Evolutionary conservation across 1,139 yeast species (phyloP).

Genomic region (Chernovozyma sophiae-reginae): DNA sequence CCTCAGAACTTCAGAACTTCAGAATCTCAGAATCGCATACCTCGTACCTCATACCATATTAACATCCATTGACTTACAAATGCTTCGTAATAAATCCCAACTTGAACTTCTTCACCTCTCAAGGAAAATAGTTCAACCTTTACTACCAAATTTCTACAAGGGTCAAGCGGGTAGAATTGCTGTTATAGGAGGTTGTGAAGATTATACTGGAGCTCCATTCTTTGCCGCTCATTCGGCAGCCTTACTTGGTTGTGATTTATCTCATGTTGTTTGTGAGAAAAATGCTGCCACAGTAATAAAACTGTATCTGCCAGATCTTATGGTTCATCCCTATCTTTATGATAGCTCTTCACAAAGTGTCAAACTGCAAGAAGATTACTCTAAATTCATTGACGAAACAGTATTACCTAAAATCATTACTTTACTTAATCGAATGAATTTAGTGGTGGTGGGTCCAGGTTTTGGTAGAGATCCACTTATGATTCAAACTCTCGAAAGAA

Average conservation of each 20-base stretch:
- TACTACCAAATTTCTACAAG: slow-evolving; percentile 68
- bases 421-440: slow-evolving; percentile 66
- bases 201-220: slow-evolving; percentile 95
- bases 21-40: not conserved
- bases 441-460: slow-evolving; percentile 90
- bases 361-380: slow-evolving; percentile 5
- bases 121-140: slow-evolving; percentile 67
- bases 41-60: not conserved
- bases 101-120: slow-evolving; percentile 48
- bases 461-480: slow-evolving; percentile 76
- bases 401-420: slow-evolving; percentile 53
- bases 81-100: slow-evolving; percentile 32
- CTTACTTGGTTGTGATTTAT: slow-evolving; percentile 80
- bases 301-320: slow-evolving; percentile 83
- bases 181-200: slow-evolving; percentile 92
- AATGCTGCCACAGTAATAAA: slow-evolving; percentile 80
- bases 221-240: slow-evolving; percentile 86
- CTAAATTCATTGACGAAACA: slow-evolving; percentile 31
- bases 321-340: slow-evolving; percentile 89
- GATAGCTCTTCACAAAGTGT: slow-evolving; percentile 16
- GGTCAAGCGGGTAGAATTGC: slow-evolving; percentile 91
- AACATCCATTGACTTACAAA: slow-evolving; percentile 6
- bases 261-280: slow-evolving; percentile 80
- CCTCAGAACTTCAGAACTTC: too few species aligned
- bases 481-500: slow-evolving; percentile 53